Base-by-base conservation (phyloP, 495 filamentous ascomycete species). In the Annulohypoxylon maeteangense region DNA sequence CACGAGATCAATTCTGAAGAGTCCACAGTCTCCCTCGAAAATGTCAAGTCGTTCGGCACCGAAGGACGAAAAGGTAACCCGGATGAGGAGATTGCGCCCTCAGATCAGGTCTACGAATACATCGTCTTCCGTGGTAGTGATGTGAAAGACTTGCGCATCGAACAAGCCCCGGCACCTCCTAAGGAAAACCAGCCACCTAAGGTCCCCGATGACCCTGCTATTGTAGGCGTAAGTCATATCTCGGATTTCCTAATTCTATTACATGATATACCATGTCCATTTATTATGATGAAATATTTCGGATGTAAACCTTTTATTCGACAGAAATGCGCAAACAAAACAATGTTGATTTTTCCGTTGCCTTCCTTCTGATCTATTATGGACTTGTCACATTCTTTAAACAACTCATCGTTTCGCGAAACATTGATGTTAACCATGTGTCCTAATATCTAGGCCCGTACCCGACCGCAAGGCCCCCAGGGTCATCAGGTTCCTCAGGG, bases 71-170 rank as follows among this genome's bases (percentile, higher is more conserved):
- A 89, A 75, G 87, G 84, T 72, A 89, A 89, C 61, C 92, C 91
- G 6, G 86, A 87, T 6, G 91, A 95, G 38, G 93, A 97, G 80
- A 90, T 97, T 42, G 81, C 91, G 22, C 86, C 92, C 6, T 94
- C 93, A 0, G 88, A 92, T 58, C 90, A 90, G 71, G 83, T 98
- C 74, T 99, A 98, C 83, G 96, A 98, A 78, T 98, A 99, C 84
- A 98, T 99, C 75, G 95, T 99, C 66, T 99, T 99, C 79, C 92
- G 95, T 50, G 95, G 96, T 58, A 97, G 93, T 79, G 95, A 99
- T 85, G 95, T 99, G 76, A 98, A 98, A 82, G 95, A 99, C 78
- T 87, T 99, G 74, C 90, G 92, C 62, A 92, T 99, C 74, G 94
- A 96, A 67, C 90, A 95, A 71, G 85, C 88, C 40, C 88, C 91